Evolutionary conservation across 2,329 filamentous ascomycete species (phyloP), one percentile per base, ranked within the genome.

Genomic region (Alternaria arborescens): DNA sequence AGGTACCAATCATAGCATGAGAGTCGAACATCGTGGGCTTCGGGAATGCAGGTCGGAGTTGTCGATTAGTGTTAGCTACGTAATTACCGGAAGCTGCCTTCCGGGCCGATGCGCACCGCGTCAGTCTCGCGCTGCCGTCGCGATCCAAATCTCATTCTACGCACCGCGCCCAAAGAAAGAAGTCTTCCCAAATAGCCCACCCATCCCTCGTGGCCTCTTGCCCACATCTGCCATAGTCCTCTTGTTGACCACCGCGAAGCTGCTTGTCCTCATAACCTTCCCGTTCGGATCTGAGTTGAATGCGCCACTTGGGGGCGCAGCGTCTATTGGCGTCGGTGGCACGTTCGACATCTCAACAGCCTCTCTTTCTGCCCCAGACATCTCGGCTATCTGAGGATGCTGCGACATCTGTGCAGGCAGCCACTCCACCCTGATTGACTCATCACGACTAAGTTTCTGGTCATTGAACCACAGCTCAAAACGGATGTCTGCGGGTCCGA

Each of bases 381-480:
- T 47, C 53, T 60, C 53, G 52, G 53, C 14, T 53, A 26, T 55
- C 43, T 52, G 67, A 55, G 16, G 65, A 43, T 20, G 12, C 3
- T 67, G 65, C 50, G 14, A 64, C 30, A 30, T 41, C 5, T 65
- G 60, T 2, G 64, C 65, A 10, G 76, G 65, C 4, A 66, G 43
- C 76, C 76, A 78, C 8, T 78, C 74, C 0, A 79, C 75, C n/a
- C 65, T 71, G n/a, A 78, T 77, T 0, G 73, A 70, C 24, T 77
- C 67, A 46, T 78, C 75, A 8, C 68, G 67, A 42, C 69, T 74
- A 5, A 79, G 66, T 54, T 78, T 78, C 34, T 74, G 70, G 32
- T 73, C 72, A 28, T 78, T 67, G 57, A 76, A 76, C 76, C 77
- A 80, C 1, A 80, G 71, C 65, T 79, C 77, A 55, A 80, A 80